Base-by-base conservation (phyloP, 2,329 filamentous ascomycete species). In the Clathrospora elynae region DNA sequence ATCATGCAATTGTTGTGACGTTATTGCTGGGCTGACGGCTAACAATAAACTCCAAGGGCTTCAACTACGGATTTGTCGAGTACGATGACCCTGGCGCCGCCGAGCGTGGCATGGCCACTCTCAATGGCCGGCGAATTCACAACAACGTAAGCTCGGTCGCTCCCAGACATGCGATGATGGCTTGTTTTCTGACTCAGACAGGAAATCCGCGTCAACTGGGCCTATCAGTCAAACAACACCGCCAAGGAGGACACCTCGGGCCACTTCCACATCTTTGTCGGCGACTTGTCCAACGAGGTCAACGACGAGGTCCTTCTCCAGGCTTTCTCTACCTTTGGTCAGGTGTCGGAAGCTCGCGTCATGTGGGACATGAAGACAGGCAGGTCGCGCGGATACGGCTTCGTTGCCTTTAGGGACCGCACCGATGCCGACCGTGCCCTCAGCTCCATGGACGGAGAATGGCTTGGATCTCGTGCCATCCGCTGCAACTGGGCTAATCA, bases 281-380 rank as follows among this genome's bases (percentile, higher is more conserved):
- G 93, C 49, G 93, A 99, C 68, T 75, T 99, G 42, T 96, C 91
- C 61, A 99, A 99, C 66, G 93, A 99, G 72, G 93, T 99, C 71
- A 99, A 99, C 62, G 93, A 99, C 62, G 93, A 99, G 66, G 84
- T 96, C 37, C 80, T 99, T 14, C 78, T 87, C 11, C 91, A 96
- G 73, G 93, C 93, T 9, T 99, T 99, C 74, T 95, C 90, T 33
- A 90, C 90, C 30, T 99, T 97, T 71, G 93, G 93, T 26, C 89
- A 85, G 9, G 91, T 99, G 34, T 99, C 93, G 2, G 93, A 99
- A 73, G 93, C 93, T 47, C 90, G 93, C 63, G 93, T 99, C 54
- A 99, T 99, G 93, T 99, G 93, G 93, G 93, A 99, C 72, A 99
- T 99, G 93, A 99, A 99, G 81, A 99, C 93, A 23, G 93, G 93